phyloP scores from a whole-genome alignment of 2,329 filamentous ascomycete genomes.

The Monosporascus sp. region DNA sequence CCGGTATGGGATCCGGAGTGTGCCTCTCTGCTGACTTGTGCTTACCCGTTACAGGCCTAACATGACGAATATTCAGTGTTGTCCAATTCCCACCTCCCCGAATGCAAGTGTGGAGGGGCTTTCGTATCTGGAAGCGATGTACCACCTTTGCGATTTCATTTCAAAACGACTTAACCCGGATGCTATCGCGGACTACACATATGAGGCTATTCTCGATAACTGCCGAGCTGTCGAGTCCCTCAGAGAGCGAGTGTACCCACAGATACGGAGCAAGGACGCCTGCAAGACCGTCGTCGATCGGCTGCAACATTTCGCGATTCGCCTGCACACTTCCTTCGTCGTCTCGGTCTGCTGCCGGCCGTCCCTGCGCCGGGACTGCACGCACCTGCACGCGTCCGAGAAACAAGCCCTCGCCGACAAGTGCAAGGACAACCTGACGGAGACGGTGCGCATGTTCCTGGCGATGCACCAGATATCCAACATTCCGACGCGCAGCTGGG shows the following conservation, averaged over 20 bases:
- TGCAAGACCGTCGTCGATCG: conserved; percentile 60
- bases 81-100: conserved; percentile 44
- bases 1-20: conserved; percentile 33
- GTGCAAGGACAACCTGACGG: conserved; percentile 57
- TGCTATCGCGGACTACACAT: conserved; percentile 41
- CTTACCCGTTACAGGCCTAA: conserved; percentile 40
- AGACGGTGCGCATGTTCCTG: conserved; percentile 63
- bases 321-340: conserved; percentile 60
- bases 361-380: conserved; percentile 50
- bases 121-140: conserved; percentile 60
- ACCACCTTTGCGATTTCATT: conserved; percentile 57
- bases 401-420: conserved; percentile 50
- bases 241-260: conserved; percentile 41
- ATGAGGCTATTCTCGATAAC: conserved; percentile 51
- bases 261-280: conserved; percentile 54
- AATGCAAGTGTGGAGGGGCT: conserved; percentile 41
- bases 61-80: conserved; percentile 55
- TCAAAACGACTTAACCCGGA: conserved; percentile 53
- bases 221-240: conserved; percentile 50
- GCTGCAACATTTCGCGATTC: conserved; percentile 58
- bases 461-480: conserved; percentile 64
- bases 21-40: neutral
- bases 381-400: conserved; percentile 43
- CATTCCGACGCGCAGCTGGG: conserved; percentile 62
- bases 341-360: conserved; percentile 61